Evolutionary conservation across 202 grass and related monocot species (phyloP), one percentile per base, ranked within the genome.

Genomic region (Schoenoplectus tabernaemontani): DNA sequence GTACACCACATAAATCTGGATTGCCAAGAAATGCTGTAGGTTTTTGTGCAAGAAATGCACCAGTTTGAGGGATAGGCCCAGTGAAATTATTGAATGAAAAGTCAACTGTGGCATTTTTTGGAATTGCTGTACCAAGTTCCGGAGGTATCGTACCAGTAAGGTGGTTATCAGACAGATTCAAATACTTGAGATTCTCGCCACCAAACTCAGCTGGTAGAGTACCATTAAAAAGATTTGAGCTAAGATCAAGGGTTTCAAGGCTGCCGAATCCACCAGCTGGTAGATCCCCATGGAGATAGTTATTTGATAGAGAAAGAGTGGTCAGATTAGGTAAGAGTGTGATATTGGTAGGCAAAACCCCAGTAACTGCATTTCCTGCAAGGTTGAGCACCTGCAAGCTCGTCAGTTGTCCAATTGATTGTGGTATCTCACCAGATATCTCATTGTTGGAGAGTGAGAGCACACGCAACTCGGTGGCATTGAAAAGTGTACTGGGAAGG

Each of bases 401-500:
- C 50, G 41, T 84, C 58, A 87, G 68, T 59, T 66, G 82, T 26
- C 82, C 86, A 37, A 88, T 37, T 17, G 89, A 71, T 65, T 97
- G 84, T 0, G 89, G 79, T 6, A 97, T 42, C 0, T 10, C 34
- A 4, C 89, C 91, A 2, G 89, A 88, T 34, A 97, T 72, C 48
- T 92, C 89, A 13, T 97, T 97, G 77, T 89, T 57, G 19, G 91
- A 89, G 17, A 97, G 91, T n/a, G 89, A 93, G 39, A 97, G 89
- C 39, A 93, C 69, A 0, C 73, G 89, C n/a, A 97, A 85, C 82
- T 90, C 91, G n/a, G 80, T 75, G 26, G 86, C 82, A 68, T 87
- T 83, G 44, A 92, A 83, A 0, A 98, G 83, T 32, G 87, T 86
- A 8, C 4, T 19, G 1, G 89, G 84, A 15, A 98, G 19, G 50